phyloP scores from a whole-genome alignment of 192 early-diverging fungal genomes.

The Coemansia sp. region DNA sequence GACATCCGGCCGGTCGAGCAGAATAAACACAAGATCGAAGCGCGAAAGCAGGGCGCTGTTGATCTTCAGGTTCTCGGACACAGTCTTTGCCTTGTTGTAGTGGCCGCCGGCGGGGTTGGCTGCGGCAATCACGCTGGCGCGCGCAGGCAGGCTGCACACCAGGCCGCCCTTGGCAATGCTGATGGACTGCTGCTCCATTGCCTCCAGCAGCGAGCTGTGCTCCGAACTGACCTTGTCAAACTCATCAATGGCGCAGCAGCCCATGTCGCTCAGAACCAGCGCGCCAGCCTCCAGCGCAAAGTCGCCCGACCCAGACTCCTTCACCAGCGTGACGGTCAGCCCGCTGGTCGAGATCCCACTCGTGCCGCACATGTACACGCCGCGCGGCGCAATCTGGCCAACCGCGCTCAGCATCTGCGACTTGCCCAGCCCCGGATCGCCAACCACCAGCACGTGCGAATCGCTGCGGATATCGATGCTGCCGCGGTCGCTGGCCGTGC shows the following conservation, averaged over 20 bases:
- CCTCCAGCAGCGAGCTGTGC: slow-evolving; percentile 75
- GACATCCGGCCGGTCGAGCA: slow-evolving; percentile 76
- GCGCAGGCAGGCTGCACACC: slow-evolving; percentile 76
- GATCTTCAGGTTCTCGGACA: slow-evolving; percentile 76
- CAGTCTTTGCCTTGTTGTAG: slow-evolving; percentile 84
- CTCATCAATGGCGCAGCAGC: slow-evolving; percentile 88
- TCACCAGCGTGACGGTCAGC: slow-evolving; percentile 69
- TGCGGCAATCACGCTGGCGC: slow-evolving; percentile 82
- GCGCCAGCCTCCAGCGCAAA: slow-evolving; percentile 81
- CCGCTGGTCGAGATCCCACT: slow-evolving; percentile 65
- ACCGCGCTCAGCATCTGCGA: slow-evolving; percentile 85
- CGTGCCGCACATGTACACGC: slow-evolving; percentile 78
- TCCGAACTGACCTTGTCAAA: slow-evolving; percentile 88
- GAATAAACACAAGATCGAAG: slow-evolving; percentile 81
- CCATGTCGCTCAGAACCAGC: slow-evolving; percentile 85
- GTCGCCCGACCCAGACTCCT: slow-evolving; percentile 68
- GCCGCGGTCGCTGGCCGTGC: slow-evolving; percentile 18
- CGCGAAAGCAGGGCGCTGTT: slow-evolving; percentile 68
- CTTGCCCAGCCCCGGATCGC: slow-evolving; percentile 86
- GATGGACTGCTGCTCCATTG: slow-evolving; percentile 88
- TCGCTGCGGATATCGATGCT: slow-evolving; percentile 61
- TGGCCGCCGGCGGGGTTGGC: slow-evolving; percentile 86
- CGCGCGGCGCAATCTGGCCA: slow-evolving; percentile 75
- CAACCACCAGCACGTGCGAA: slow-evolving; percentile 74
- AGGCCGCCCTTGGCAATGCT: slow-evolving; percentile 87